Conservation (phyloP, 805 yeast species). For the Tetrapisispora fleetii region DNA sequence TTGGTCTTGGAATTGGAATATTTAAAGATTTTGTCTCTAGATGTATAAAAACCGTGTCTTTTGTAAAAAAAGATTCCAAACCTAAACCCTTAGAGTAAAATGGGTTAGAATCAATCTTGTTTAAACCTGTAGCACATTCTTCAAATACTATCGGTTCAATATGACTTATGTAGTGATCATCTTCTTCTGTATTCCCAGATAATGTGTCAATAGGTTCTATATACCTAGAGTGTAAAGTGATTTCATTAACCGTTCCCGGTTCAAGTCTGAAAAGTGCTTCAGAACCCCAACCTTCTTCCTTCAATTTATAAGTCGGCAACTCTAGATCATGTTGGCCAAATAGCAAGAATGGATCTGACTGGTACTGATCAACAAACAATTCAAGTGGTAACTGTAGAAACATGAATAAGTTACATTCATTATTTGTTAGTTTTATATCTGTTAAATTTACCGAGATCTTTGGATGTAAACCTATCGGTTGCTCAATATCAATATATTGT, state of each 20-base stretch:
- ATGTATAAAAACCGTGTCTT: slow-evolving; percentile 35
- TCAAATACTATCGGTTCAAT: slow-evolving; percentile 37
- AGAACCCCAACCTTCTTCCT: slow-evolving; percentile 35
- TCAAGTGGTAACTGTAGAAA: slow-evolving; percentile 36
- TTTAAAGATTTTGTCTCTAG: slow-evolving; percentile 14
- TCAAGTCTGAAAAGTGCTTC: slow-evolving; percentile 33
- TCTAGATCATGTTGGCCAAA: slow-evolving; percentile 54
- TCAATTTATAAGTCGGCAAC: slow-evolving; percentile 38
- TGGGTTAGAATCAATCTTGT: slow-evolving; percentile 25
- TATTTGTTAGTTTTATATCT: slow-evolving; percentile 2
- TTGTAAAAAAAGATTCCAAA: slow-evolving; percentile 38
- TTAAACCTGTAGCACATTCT: slow-evolving; percentile 36
- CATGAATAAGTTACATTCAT: slow-evolving; percentile 35
- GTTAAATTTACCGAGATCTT: slow-evolving; percentile 15
- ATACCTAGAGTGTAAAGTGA: slow-evolving; percentile 46
- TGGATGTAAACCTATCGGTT: slow-evolving; percentile 35
- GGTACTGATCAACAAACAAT: slow-evolving; percentile 47
- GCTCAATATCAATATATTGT: slow-evolving; percentile 8
- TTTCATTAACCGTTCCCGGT: slow-evolving; percentile 19
- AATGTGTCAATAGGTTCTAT: slow-evolving; percentile 28
- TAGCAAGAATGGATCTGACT: slow-evolving; percentile 34
- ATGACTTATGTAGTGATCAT: slow-evolving; percentile 7
- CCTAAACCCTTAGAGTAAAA: slow-evolving; percentile 35
- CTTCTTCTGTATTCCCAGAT: slow-evolving; percentile 1
- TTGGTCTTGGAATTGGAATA: slow-evolving; percentile 37